phyloP scores from a whole-genome alignment of 2,329 filamentous ascomycete genomes.

The Hysterium pulicare region DNA sequence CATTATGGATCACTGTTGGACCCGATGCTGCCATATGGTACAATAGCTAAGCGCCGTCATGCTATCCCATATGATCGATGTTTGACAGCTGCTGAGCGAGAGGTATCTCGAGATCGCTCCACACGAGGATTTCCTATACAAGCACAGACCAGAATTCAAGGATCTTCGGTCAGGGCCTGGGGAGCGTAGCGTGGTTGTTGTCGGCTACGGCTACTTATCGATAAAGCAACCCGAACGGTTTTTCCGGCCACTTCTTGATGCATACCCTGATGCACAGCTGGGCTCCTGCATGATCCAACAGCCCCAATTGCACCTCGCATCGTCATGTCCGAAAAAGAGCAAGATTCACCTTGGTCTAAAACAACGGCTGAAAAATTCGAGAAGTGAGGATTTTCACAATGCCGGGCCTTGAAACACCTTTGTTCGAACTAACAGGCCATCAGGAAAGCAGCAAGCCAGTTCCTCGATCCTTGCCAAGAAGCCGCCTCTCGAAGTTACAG shows the following conservation, averaged over 20 bases:
- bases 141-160: too few relatives aligned
- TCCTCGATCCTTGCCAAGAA: constrained; percentile 93
- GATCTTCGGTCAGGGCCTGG: too few relatives aligned
- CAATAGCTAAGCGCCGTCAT: too few relatives aligned
- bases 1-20: too few relatives aligned
- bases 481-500: constrained; percentile 79
- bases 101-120: too few relatives aligned
- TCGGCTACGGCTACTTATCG: constrained; percentile 1
- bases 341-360: constrained; percentile 27
- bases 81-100: too few relatives aligned
- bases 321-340: constrained; percentile 11
- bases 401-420: background rate
- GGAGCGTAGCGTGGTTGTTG: too few relatives aligned
- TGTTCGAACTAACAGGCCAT: background rate
- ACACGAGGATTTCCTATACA: too few relatives aligned
- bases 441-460: constrained; percentile 86
- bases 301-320: background rate
- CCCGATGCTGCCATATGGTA: too few relatives aligned
- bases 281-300: constrained; percentile 2
- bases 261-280: background rate
- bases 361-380: constrained; percentile 39
- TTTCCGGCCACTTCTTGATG: background rate
- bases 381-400: constrained; percentile 26
- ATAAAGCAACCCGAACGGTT: background rate
- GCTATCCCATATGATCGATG: too few relatives aligned